These are phyloP conservation scores for Bruguiera parviflora DNA, from an alignment of 345 rosid species.

Conservation along the genomic window DNA sequence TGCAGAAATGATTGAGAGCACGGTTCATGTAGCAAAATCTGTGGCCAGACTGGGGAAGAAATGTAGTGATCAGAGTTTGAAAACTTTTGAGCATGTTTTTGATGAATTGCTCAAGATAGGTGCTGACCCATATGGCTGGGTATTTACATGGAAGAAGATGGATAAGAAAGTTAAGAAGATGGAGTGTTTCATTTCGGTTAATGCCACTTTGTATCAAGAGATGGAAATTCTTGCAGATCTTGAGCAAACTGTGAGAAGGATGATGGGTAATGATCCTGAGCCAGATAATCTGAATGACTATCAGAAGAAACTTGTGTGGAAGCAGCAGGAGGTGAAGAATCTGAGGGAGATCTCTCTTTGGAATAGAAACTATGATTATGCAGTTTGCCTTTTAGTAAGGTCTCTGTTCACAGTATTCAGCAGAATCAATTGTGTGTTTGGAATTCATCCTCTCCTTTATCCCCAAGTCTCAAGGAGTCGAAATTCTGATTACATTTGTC, in stretches of 20 bases:
- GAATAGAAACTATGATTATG: conserved; percentile 79
- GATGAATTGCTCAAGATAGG: conserved; percentile 52
- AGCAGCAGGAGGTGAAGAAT: conserved; percentile 77
- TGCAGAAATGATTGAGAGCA: conserved; percentile 63
- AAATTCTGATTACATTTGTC: conserved; percentile 51
- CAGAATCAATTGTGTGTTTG: conserved; percentile 66
- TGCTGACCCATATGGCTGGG: conserved; percentile 71
- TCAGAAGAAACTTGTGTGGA: conserved; percentile 76
- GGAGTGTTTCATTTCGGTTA: conserved; percentile 68
- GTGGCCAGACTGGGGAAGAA: conserved; percentile 69
- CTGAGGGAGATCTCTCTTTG: conserved; percentile 74
- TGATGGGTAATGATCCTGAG: conserved; percentile 53
- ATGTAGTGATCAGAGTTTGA: conserved; percentile 66
- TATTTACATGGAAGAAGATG: conserved; percentile 71
- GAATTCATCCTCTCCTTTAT: conserved; percentile 42
- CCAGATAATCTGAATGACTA: conserved; percentile 56
- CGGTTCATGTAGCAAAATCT: conserved; percentile 57
- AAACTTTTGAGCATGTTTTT: conserved; percentile 53
- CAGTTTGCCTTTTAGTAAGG: conserved; percentile 63
- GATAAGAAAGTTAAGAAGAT: conserved; percentile 78
- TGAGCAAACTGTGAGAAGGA: conserved; percentile 72
- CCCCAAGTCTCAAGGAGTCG: conserved; percentile 38
- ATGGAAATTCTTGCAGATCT: conserved; percentile 79
- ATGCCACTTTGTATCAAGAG: conserved; percentile 79
- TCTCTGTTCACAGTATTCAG: conserved; percentile 69